phyloP scores from a whole-genome alignment of 169 alveolate genomes.

The Fabrea salina region DNA sequence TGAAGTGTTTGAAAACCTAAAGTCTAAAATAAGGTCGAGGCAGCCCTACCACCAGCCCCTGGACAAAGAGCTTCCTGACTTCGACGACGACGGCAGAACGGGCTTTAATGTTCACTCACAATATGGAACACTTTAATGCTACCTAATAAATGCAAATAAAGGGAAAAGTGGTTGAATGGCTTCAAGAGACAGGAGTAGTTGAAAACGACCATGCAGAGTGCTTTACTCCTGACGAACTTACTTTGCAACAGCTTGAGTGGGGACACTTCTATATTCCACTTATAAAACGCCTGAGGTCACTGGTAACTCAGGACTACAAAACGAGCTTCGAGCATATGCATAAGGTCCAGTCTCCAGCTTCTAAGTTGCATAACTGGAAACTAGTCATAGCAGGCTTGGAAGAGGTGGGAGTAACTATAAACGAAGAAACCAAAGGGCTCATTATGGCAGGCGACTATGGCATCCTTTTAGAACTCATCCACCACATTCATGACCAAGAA shows the following conservation, averaged over 20 bases:
- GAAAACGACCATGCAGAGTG: not conserved
- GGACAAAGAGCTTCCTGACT: not conserved
- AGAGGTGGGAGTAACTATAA: slow-evolving; percentile 34
- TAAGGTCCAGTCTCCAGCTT: slow-evolving; percentile 35
- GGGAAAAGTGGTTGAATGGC: not conserved
- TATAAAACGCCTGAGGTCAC: not conserved
- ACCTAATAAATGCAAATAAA: not conserved
- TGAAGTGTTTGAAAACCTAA: too few species aligned
- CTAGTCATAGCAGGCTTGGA: slow-evolving; percentile 33
- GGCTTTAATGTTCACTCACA: slow-evolving; percentile 30
- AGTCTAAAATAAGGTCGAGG: too few species aligned
- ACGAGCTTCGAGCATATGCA: not conserved
- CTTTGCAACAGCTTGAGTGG: not conserved
- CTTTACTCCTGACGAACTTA: not conserved
- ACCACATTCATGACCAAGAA: not conserved
- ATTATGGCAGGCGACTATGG: slow-evolving; percentile 62
- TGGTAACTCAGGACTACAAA: not conserved
- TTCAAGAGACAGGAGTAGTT: not conserved
- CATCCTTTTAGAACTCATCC: slow-evolving; percentile 40
- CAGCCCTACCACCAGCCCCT: too few species aligned
- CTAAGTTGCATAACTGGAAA: slow-evolving; percentile 67
- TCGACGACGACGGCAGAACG: slow-evolving; percentile 25
- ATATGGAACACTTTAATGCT: slow-evolving; percentile 26
- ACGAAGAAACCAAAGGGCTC: slow-evolving; percentile 43
- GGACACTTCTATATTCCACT: not conserved